Evolutionary conservation across 2,329 filamentous ascomycete species (phyloP).

Genomic region (Calonectria pteridis): DNA sequence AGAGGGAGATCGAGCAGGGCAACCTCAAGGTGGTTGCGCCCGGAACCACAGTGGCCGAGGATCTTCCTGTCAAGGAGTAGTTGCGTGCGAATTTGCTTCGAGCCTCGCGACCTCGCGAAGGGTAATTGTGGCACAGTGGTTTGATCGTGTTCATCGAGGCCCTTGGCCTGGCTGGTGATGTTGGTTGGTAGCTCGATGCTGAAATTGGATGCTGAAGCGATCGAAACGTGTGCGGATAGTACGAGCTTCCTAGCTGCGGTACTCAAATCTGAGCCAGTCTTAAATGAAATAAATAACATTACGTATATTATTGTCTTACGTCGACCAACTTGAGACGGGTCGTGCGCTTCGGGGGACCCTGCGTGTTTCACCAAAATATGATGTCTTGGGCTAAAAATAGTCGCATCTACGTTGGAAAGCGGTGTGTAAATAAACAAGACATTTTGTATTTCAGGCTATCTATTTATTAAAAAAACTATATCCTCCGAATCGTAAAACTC

Average conservation of each 20-base stretch:
- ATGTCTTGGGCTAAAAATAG: too few relatives aligned
- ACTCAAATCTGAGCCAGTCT: neutral
- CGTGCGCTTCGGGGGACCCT: too few relatives aligned
- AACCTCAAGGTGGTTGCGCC: constrained; percentile 53
- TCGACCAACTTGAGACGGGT: neutral
- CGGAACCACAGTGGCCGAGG: neutral
- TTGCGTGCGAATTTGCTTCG: neutral
- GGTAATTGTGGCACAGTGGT: neutral
- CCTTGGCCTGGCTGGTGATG: neutral
- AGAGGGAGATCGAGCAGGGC: constrained; percentile 62
- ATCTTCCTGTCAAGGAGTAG: neutral
- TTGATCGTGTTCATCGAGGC: neutral
- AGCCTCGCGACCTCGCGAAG: neutral
- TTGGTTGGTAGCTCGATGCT: neutral
- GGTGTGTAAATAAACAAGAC: too few relatives aligned
- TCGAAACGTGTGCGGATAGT: neutral
- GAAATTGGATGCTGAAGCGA: neutral
- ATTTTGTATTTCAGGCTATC: too few relatives aligned
- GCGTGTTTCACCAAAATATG: too few relatives aligned
- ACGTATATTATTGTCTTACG: neutral
- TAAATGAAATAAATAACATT: neutral
- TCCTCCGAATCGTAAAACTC: too few relatives aligned
- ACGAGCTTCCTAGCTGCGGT: neutral
- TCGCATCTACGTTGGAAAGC: too few relatives aligned
- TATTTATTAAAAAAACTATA: too few relatives aligned